Evolutionary conservation across 2,329 filamentous ascomycete species (phyloP).

Genomic region (Polychaeton citri): DNA sequence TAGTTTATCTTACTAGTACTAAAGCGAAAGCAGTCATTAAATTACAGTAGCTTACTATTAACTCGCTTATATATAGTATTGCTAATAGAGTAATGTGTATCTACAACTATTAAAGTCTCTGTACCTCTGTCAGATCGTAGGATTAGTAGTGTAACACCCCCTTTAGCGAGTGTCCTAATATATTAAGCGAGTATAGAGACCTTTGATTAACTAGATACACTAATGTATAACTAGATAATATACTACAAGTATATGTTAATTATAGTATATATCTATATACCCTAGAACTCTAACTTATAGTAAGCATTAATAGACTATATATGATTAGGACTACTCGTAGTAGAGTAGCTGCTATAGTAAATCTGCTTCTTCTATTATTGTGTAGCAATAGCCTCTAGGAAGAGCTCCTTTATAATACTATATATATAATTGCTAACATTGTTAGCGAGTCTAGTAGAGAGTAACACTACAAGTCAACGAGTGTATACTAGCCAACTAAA

Average conservation of each 20-base stretch:
- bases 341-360: conserved; percentile 9
- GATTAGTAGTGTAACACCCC: neutral
- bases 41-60: neutral
- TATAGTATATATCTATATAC: conserved; percentile 1
- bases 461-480: neutral
- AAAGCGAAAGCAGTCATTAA: neutral
- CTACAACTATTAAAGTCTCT: neutral
- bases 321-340: conserved; percentile 1
- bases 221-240: neutral
- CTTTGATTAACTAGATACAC: neutral
- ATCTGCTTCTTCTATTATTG: neutral
- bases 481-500: neutral
- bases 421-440: neutral
- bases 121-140: neutral
- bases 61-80: neutral
- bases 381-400: neutral
- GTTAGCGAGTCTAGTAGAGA: neutral
- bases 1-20: neutral
- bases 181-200: conserved; percentile 1
- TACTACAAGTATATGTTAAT: conserved; percentile 1
- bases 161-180: neutral
- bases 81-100: neutral
- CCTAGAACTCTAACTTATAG: conserved; percentile 2
- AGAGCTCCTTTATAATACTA: neutral
- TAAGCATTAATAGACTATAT: conserved; percentile 1